A percentile compares a stretch with the other conserved stretches of the same genome.
Conservation (phyloP, 2,329 filamentous ascomycete genomes). For the Diaporthe sp. region DNA sequence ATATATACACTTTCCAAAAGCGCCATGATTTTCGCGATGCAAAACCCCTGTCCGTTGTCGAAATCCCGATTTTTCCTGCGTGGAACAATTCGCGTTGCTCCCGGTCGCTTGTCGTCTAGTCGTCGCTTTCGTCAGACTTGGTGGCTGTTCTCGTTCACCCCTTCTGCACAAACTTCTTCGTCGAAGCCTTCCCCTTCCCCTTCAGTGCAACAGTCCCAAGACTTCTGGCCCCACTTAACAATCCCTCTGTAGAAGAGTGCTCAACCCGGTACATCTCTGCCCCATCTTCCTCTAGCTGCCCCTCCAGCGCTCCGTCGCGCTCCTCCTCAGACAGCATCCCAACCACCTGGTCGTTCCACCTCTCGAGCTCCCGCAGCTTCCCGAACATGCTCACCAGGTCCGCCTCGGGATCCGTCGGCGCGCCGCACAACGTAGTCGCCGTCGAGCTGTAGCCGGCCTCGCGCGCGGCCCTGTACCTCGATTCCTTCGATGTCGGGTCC, state of each 20-base stretch:
- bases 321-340: background rate
- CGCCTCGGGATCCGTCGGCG: background rate
- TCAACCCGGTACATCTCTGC: too few species aligned
- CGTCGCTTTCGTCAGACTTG: background rate
- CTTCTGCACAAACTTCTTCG: too few species aligned
- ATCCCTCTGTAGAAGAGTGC: background rate
- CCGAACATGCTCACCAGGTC: background rate
- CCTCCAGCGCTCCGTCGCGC: background rate
- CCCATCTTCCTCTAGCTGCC: background rate
- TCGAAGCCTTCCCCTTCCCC: background rate
- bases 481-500: background rate
- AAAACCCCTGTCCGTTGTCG: background rate
- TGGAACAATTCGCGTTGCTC: background rate
- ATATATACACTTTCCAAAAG: background rate
- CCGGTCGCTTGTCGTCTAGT: background rate
- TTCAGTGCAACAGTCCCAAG: background rate
- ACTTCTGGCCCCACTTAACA: background rate
- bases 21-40: background rate
- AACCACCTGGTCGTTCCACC: background rate
- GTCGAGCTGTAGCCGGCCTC: background rate
- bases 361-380: background rate
- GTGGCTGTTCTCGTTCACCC: background rate
- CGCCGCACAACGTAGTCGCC: background rate
- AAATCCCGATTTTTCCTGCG: background rate
- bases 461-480: background rate